These are phyloP conservation scores for Colletotrichum neosansevieriae DNA, from an alignment of 2,329 filamentous ascomycete genomes.

Conservation along the genomic window DNA sequence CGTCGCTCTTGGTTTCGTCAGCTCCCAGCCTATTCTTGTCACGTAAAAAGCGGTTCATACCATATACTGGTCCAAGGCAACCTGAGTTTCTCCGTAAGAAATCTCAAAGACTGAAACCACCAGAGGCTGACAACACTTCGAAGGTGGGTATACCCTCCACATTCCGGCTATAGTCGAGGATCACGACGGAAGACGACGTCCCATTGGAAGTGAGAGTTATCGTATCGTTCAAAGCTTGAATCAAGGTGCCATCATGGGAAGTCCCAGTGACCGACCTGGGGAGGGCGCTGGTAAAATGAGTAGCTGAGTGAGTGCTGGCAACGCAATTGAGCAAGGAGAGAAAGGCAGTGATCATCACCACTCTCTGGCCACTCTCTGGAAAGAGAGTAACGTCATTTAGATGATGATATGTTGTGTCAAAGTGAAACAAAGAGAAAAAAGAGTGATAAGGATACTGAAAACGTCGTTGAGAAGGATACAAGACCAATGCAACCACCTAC, in stretches of 20 bases:
- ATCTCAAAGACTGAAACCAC: conserved; percentile 19
- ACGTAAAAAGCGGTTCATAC: background rate
- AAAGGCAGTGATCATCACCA: too few relatives aligned
- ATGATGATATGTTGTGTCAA: too few relatives aligned
- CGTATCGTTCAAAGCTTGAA: background rate
- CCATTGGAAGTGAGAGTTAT: conserved; percentile 10
- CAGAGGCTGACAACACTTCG: conserved; percentile 24
- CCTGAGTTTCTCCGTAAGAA: conserved; percentile 13
- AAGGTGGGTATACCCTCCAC: conserved; percentile 26
- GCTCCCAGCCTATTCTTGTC: conserved; percentile 2
- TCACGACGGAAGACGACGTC: conserved; percentile 2
- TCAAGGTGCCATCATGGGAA: background rate
- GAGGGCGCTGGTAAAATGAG: background rate
- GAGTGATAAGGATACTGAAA: too few relatives aligned
- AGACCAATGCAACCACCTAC: too few relatives aligned
- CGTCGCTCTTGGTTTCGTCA: conserved; percentile 42
- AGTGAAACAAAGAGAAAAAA: too few relatives aligned
- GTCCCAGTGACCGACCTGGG: background rate
- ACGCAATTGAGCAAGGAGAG: background rate
- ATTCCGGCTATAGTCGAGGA: conserved; percentile 23
- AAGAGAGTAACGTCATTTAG: background rate
- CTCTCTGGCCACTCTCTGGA: background rate
- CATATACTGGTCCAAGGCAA: background rate
- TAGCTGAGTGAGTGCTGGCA: background rate
- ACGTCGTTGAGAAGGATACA: too few relatives aligned